Evolutionary conservation across 805 yeast species (phyloP), one percentile per base, ranked within the genome.

Genomic region (Kazachstania kunashirensis): DNA sequence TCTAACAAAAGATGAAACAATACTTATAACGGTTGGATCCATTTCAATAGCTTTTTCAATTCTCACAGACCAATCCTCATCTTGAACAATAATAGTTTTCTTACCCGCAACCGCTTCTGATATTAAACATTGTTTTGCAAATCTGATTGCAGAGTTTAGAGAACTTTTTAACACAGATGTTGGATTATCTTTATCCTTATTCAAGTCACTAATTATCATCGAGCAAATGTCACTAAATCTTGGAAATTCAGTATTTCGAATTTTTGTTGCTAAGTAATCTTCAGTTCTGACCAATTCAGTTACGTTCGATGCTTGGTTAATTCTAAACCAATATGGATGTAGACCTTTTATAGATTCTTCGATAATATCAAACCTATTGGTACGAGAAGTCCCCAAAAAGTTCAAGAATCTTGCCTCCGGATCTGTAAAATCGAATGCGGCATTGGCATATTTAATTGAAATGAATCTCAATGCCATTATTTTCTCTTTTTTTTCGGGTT

Each of bases 341-440:
- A 89, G 61, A 0, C 96, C 96, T 43, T 74, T 75, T 5, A 55
- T 57, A 0, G 95, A 80, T 53, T 85, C 96, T 49, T 85, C 94
- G 2, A 79, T 63, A 0, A 84, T 75, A 46, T 84, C 95, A 2
- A 83, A 67, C 38, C 79, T 67, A 45, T 82, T 82, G 2, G 53
- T 56, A 10, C 67, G 50, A 15, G 72, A 61, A 5, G 83, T 57
- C 11, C 86, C 95, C 31, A 79, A 54, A 14, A 86, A 56, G 50
- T 85, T 78, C 26, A 84, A 60, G 31, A 73, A 48, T 40, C 96
- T 65, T 0, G 88, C 83, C 24, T 73, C 72, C 0, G 81, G 53
- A 53, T 84, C 86, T 36, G 65, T 49, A 45, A 85, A 85, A 0
- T 79, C 75, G 48, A 76, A 79, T 0, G 79, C 63, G 11, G 76